Evolutionary conservation across 306 rosid genomes (phyloP).

Genomic region (Elaeagnus macrophylla): DNA sequence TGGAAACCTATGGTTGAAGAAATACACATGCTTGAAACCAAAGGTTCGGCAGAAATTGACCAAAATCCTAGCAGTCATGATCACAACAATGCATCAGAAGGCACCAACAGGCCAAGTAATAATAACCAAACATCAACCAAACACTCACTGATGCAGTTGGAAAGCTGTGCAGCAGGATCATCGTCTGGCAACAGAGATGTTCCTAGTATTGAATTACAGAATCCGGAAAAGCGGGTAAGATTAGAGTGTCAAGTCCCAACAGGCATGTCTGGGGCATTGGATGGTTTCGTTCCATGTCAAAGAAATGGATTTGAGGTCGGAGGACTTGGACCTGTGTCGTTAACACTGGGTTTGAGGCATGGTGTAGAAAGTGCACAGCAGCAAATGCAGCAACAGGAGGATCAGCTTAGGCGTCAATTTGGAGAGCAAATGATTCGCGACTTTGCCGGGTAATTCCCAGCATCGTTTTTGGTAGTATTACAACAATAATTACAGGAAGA

Average conservation of each 20-base stretch:
- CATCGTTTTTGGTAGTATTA: neutral
- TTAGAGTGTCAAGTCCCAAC: conserved; percentile 38
- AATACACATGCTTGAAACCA: conserved; percentile 79
- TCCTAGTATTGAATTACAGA: conserved; percentile 24
- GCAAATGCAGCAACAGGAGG: conserved; percentile 37
- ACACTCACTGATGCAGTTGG: conserved; percentile 25
- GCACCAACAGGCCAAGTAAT: conserved; percentile 20
- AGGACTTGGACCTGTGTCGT: conserved; percentile 60
- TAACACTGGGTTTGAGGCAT: conserved; percentile 70
- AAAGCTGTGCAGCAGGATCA: conserved; percentile 23
- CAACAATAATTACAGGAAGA: neutral
- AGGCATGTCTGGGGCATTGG: conserved; percentile 42
- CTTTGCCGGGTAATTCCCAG: conserved; percentile 41
- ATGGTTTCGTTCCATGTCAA: conserved; percentile 62
- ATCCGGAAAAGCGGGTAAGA: conserved; percentile 57
- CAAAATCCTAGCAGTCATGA: conserved; percentile 23
- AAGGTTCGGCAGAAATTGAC: conserved; percentile 29
- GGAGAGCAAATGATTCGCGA: conserved; percentile 57
- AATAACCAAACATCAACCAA: conserved; percentile 17
- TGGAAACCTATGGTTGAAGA: conserved; percentile 99
- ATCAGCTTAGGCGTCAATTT: conserved; percentile 38
- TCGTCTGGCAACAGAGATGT: conserved; percentile 16
- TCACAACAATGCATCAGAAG: conserved; percentile 20
- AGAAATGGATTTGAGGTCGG: conserved; percentile 42
- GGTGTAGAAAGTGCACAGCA: conserved; percentile 49